Evolutionary conservation across 2,329 filamentous ascomycete genomes (phyloP).

Genomic region (Fusarium nematophilum): DNA sequence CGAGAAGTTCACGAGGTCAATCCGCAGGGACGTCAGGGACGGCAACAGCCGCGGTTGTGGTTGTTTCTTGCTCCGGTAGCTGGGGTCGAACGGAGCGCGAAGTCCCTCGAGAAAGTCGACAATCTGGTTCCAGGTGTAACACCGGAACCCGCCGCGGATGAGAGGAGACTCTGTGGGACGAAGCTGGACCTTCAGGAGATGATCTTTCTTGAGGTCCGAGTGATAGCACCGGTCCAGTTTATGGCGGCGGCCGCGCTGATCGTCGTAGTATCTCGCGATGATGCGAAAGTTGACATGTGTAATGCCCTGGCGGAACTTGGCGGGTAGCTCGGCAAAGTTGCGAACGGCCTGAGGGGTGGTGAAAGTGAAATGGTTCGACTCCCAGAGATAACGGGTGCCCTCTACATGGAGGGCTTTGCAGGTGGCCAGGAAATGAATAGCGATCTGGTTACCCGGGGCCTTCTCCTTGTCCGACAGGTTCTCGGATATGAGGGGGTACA

Average conservation of each 20-base stretch:
- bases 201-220: conserved; percentile 54
- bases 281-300: conserved; percentile 62
- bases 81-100: conserved; percentile 62
- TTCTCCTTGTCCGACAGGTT: conserved; percentile 58
- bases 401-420: conserved; percentile 62
- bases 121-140: conserved; percentile 66
- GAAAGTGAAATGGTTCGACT: conserved; percentile 65
- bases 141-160: conserved; percentile 63
- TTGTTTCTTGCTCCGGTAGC: conserved; percentile 48
- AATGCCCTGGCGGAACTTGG: conserved; percentile 56
- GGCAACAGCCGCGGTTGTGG: conserved; percentile 59
- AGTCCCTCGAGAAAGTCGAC: conserved; percentile 64
- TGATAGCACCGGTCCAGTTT: conserved; percentile 58
- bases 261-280: conserved; percentile 67
- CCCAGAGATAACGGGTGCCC: conserved; percentile 62
- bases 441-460: conserved; percentile 58
- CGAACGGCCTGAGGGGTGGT: conserved; percentile 63
- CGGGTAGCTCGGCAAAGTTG: conserved; percentile 60
- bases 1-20: conserved; percentile 67
- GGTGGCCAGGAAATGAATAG: conserved; percentile 64
- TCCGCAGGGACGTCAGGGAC: conserved; percentile 58
- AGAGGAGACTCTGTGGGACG: conserved; percentile 59
- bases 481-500: conserved; percentile 57
- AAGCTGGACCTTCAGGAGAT: conserved; percentile 55
- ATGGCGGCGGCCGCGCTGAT: conserved; percentile 55